Percentiles rank a stretch among this genome's conserved stretches.
These are phyloP conservation scores for Diaporthe sp. DNA, from an alignment of 2,329 filamentous ascomycete genomes.

Conservation along the genomic window DNA sequence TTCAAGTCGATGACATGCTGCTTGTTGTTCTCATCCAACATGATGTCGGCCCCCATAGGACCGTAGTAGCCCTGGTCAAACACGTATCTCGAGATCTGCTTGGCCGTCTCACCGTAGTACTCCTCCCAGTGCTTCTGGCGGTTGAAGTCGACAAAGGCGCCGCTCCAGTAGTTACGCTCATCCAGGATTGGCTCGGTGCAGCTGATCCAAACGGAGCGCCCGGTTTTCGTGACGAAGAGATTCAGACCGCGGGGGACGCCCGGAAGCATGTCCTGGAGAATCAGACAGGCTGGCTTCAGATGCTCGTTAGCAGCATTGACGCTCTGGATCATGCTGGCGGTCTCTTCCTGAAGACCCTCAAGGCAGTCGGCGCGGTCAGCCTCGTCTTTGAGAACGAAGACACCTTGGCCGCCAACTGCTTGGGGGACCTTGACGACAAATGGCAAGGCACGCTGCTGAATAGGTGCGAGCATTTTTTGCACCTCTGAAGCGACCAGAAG, in stretches of 20 bases:
- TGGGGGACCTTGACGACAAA: slow-evolving; percentile 32
- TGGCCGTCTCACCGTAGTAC: slow-evolving; percentile 22
- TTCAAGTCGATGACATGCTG: slow-evolving; percentile 34
- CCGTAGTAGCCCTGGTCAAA: slow-evolving; percentile 30
- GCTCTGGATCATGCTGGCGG: background rate
- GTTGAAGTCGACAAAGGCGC: slow-evolving; percentile 27
- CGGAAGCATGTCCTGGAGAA: slow-evolving; percentile 24
- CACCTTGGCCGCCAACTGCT: slow-evolving; percentile 25
- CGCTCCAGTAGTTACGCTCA: slow-evolving; percentile 22
- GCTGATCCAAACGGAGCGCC: slow-evolving; percentile 17
- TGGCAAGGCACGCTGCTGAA: slow-evolving; percentile 11
- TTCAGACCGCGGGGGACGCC: slow-evolving; percentile 14
- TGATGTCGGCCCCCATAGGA: slow-evolving; percentile 29
- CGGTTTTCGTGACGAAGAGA: slow-evolving; percentile 20
- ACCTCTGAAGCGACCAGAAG: slow-evolving; percentile 14
- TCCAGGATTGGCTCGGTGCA: slow-evolving; percentile 22
- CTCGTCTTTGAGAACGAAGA: slow-evolving; percentile 27
- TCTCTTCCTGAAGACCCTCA: slow-evolving; percentile 18
- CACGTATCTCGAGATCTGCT: slow-evolving; percentile 10
- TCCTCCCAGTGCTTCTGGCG: slow-evolving; percentile 12
- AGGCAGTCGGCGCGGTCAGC: slow-evolving; percentile 17
- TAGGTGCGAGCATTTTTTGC: slow-evolving; percentile 8
- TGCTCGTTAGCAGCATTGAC: slow-evolving; percentile 10
- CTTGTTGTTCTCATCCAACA: slow-evolving; percentile 10
- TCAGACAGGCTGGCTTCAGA: background rate